Conservation (phyloP, 2,329 filamentous ascomycete species). For the Monilinia vaccinii-corymbosi region DNA sequence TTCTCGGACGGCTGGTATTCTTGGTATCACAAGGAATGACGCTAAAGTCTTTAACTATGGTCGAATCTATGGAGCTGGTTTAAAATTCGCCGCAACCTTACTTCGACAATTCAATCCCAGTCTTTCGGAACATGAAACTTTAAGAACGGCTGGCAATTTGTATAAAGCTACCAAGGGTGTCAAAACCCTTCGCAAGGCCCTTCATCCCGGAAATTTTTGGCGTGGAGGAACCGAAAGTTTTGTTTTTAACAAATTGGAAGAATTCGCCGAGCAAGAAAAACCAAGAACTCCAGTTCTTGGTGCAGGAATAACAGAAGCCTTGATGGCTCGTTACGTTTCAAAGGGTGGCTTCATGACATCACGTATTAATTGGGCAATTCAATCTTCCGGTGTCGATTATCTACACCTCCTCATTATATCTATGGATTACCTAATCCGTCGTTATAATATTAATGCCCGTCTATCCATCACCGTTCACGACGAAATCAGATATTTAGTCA, state of each 20-base stretch:
- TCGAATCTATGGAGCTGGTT: constrained; percentile 93
- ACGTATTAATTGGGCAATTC: constrained; percentile 98
- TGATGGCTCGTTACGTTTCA: constrained; percentile 80
- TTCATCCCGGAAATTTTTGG: constrained; percentile 79
- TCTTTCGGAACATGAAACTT: constrained; percentile 71
- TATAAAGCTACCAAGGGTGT: constrained; percentile 87
- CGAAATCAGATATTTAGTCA: constrained; percentile 90
- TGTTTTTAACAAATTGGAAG: constrained; percentile 96
- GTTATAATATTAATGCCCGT: constrained; percentile 77
- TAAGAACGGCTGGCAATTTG: constrained; percentile 64
- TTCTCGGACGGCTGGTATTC: constrained; percentile 81
- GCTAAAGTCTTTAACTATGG: constrained; percentile 99
- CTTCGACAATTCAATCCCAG: constrained; percentile 88
- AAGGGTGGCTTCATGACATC: constrained; percentile 91
- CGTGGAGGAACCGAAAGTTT: constrained; percentile 93
- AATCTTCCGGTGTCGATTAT: constrained; percentile 95
- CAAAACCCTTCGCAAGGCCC: constrained; percentile 64
- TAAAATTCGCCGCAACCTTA: constrained; percentile 85
- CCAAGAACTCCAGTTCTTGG: constrained; percentile 88
- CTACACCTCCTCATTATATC: constrained; percentile 84
- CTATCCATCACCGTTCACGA: constrained; percentile 93
- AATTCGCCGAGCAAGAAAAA: constrained; percentile 90
- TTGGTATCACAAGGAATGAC: constrained; percentile 89
- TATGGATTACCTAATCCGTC: constrained; percentile 88
- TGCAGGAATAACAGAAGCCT: constrained; percentile 89